Evolutionary conservation across 805 yeast species (phyloP), one percentile per base, ranked within the genome.

Genomic region (Ogataea henricii): DNA sequence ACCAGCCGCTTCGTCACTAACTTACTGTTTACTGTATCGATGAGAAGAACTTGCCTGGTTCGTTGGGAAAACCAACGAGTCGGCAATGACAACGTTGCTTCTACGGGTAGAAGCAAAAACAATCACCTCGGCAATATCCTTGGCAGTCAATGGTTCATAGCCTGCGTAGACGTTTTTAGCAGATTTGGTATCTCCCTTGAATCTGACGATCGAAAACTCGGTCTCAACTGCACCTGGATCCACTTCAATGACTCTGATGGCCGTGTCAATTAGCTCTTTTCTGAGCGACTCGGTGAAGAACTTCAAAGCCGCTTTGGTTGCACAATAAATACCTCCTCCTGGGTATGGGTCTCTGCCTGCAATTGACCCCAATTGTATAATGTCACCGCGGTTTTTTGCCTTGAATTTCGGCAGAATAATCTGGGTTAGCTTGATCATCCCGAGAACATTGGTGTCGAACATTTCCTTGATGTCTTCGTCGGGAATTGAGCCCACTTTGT

Each of bases 221-320:
- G 88, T 83, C 60, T 83, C 84, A 22, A 83, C 88, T 33, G 79
- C 76, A 57, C 88, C 88, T 22, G 89, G 89, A 44, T 82, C 85
- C 35, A 83, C 71, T 62, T 81, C 84, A 53, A 83, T 74, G 41
- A 82, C 84, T 62, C 89, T 73, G 51, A 83, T 79, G 45, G 78
- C 78, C 17, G 95, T 86, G 37, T 46, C 50, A 12, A 47, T 40
- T 13, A 49, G 46, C 40, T 52, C 56, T 29, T 52, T 52, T 35
- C 56, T 38, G 36, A 52, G 27, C 10, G 47, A 22, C n/a, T 48
- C 41, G 18, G 85, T 71, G 64, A 84, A 83, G 2, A 83, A 70
- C 61, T 63, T 78, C 50, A 83, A 73, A 14, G 84, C 82, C 12
- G 86, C 82, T 65, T 83, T 83, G 46, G 87, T 78, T 16, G 88